phyloP scores from a whole-genome alignment of 768 basidiomycete genomes.

The Rhodotorula toruloides region DNA sequence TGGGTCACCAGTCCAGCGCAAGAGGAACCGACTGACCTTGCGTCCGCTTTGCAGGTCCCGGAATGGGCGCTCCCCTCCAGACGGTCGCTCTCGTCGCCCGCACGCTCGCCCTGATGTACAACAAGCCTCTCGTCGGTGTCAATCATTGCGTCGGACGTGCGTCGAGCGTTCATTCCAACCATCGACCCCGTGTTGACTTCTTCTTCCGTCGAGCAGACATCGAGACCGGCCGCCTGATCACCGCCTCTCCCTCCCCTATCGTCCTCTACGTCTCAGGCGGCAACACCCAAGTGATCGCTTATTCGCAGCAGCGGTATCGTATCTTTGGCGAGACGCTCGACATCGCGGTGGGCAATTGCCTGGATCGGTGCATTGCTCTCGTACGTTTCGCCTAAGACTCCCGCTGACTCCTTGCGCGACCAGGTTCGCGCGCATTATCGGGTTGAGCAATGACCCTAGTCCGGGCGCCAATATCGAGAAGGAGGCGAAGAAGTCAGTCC shows the following conservation, averaged over 20 bases:
- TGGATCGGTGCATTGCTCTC: conserved; percentile 61
- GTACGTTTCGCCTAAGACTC: neutral
- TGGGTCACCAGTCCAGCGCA: neutral
- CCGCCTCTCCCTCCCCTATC: conserved; percentile 87
- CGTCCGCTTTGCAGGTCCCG: conserved; percentile 65
- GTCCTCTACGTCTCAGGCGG: conserved; percentile 98
- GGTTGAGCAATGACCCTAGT: conserved; percentile 87
- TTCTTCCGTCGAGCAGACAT: conserved; percentile 63
- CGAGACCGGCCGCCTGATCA: conserved; percentile 95
- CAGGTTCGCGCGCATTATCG: conserved; percentile 81
- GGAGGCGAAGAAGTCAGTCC: conserved; percentile 79
- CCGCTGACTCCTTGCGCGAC: no score
- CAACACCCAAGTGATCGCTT: conserved; percentile 98
- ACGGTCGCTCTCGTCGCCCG: conserved; percentile 91
- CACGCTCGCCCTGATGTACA: conserved; percentile 76
- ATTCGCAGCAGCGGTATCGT: conserved; percentile 92
- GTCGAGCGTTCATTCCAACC: conserved; percentile 15
- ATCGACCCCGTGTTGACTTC: conserved; percentile 1
- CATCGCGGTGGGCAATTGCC: conserved; percentile 97
- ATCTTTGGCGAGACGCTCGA: conserved; percentile 99
- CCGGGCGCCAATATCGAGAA: conserved; percentile 98
- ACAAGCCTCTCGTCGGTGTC: conserved; percentile 92
- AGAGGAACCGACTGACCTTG: neutral
- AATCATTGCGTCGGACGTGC: conserved; percentile 97
- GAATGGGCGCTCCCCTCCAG: conserved; percentile 96